These are phyloP conservation scores for Malassezia globosa DNA, from an alignment of 1,284 basidiomycete species.

Conservation along the genomic window DNA sequence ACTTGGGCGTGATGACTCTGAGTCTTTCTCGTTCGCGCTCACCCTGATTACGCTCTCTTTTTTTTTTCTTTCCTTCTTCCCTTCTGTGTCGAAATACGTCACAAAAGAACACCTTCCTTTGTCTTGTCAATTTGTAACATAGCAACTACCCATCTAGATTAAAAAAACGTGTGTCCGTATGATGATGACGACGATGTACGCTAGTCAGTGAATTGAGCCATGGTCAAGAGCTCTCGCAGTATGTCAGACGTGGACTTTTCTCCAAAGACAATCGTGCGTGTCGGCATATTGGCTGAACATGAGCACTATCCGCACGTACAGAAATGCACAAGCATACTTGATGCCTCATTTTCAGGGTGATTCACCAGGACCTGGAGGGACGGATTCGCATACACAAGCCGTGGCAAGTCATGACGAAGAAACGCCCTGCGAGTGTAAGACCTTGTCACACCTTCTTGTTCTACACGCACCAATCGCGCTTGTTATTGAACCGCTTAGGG, in stretches of 20 bases:
- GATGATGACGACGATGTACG: neutral
- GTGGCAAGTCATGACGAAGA: conserved; percentile 13
- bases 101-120: too few relatives aligned
- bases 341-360: neutral
- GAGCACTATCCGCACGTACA: neutral
- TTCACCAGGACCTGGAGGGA: conserved; percentile 5
- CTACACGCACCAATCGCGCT: conserved; percentile 12
- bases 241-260: conserved; percentile 13
- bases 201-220: conserved; percentile 5
- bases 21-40: neutral
- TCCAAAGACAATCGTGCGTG: conserved; percentile 14
- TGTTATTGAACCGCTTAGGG: conserved; percentile 1
- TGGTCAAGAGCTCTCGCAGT: conserved; percentile 9
- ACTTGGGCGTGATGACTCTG: neutral
- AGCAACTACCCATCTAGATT: too few relatives aligned
- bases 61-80: neutral
- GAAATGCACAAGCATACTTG: conserved; percentile 6
- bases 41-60: neutral
- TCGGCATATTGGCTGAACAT: conserved; percentile 10
- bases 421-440: conserved; percentile 6
- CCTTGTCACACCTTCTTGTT: too few relatives aligned
- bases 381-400: conserved; percentile 15
- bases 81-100: too few relatives aligned
- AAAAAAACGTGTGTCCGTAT: too few relatives aligned
- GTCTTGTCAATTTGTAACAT: too few relatives aligned